Percentiles rank a stretch among this genome's conserved stretches.
These are phyloP conservation scores for Sphenostylis stenocarpa DNA, from an alignment of 306 rosid genomes.

Conservation along the genomic window DNA sequence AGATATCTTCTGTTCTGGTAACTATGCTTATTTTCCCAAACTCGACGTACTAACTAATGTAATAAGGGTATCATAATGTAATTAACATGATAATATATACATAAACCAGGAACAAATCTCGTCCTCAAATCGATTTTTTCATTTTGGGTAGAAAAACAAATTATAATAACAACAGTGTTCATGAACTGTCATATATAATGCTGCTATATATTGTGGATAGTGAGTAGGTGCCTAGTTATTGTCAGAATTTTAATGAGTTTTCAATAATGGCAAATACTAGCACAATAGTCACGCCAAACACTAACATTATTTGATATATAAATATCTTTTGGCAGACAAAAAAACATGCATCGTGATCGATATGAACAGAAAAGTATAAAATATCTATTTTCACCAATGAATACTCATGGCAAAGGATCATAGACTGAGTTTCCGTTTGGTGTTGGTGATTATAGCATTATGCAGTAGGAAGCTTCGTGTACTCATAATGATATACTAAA, in stretches of 20 bases:
- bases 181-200: too few relatives aligned
- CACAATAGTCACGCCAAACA: not conserved
- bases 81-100: too few relatives aligned
- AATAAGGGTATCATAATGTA: too few relatives aligned
- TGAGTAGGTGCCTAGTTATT: too few relatives aligned
- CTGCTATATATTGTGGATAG: too few relatives aligned
- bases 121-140: too few relatives aligned
- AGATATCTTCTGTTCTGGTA: conserved; percentile 49
- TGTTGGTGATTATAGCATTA: not conserved
- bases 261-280: not conserved
- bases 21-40: not conserved
- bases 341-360: not conserved
- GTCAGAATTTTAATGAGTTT: too few relatives aligned
- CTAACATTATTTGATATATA: not conserved
- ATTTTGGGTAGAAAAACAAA: too few relatives aligned
- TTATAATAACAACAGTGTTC: too few relatives aligned
- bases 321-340: not conserved
- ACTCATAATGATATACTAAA: not conserved
- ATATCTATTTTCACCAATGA: not conserved
- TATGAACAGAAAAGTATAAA: not conserved
- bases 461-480: not conserved
- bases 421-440: not conserved
- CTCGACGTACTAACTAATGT: not conserved
- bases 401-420: not conserved
- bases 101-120: too few relatives aligned